Evolutionary conservation across 768 basidiomycete genomes (phyloP), one percentile per base, ranked within the genome.

Genomic region (Asterophora lycoperdoides): DNA sequence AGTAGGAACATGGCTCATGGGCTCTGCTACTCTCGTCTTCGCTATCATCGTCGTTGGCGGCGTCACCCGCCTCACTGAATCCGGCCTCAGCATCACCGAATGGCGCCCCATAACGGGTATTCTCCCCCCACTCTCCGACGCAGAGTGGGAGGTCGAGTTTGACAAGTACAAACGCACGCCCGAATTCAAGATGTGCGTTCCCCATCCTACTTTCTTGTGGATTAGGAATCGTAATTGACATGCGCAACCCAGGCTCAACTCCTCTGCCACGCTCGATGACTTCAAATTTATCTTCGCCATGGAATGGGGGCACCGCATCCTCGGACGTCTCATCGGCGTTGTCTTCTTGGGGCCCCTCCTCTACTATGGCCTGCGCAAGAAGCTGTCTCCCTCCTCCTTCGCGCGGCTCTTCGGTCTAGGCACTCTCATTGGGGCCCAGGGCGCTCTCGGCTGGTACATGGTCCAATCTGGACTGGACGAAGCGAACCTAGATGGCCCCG

Each of bases 361-460:
- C 29, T 96, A 94, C 73, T 96, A 93, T 63, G 73, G 83, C 35
- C 46, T 79, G 34, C 78, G 81, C 34, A 84, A 82, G 53, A 79
- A 81, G 52, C 83, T 98, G 23, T 74, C 89, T 5, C 68, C 73
- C 2, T 64, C 77, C 0, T 73, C 92, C 51, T 78, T 83, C 1
- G 58, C 66, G n/a, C 79, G 81, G 53, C 78, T 96, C 18, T 66
- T 79, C 11, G 84, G 80, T 2, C 77, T 98, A 54, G 87, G 85
- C 0, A 61, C 83, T 0, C 79, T 97, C 28, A 86, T 99, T 43
- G 96, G 93, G 23, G 84, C 81, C 15, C 93, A 99, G 67, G 96
- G 96, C 39, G 76, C 80, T 15, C 75, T 99, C 15, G 96, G 96
- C 20, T 99, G 96, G 96, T 97, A 98, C 73, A 99, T 99, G 96